These are phyloP conservation scores for Alternaria sp. DNA, from an alignment of 2,329 filamentous ascomycete genomes.

Conservation along the genomic window DNA sequence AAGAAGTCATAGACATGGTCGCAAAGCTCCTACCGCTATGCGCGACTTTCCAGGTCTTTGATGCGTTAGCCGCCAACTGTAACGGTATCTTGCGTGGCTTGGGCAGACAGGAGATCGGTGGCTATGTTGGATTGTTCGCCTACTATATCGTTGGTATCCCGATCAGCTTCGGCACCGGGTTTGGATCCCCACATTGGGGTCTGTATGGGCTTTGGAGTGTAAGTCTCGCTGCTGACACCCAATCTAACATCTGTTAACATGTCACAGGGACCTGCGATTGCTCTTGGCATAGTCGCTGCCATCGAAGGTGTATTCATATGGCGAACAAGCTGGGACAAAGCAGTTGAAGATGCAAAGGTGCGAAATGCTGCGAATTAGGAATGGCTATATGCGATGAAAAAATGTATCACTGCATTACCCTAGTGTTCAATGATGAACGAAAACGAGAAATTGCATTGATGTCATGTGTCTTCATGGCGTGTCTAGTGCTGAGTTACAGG, in stretches of 20 bases:
- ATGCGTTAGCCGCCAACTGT: conserved; percentile 77
- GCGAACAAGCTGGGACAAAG: conserved; percentile 62
- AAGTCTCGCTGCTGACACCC: conserved; percentile 17
- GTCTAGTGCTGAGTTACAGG: background rate
- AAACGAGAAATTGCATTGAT: background rate
- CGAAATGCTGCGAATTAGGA: conserved; percentile 54
- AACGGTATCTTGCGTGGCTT: conserved; percentile 87
- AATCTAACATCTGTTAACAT: conserved; percentile 7
- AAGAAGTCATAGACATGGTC: conserved; percentile 70
- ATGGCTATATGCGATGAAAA: background rate
- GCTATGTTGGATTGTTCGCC: conserved; percentile 82
- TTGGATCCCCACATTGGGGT: conserved; percentile 76
- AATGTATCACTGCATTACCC: background rate
- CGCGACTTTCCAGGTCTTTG: conserved; percentile 88
- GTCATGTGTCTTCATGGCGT: background rate
- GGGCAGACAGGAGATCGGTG: conserved; percentile 86
- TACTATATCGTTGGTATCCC: conserved; percentile 90
- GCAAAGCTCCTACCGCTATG: conserved; percentile 76
- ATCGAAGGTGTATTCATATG: conserved; percentile 65
- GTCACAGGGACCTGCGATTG: conserved; percentile 61
- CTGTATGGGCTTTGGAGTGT: conserved; percentile 78
- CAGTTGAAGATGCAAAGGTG: conserved; percentile 65
- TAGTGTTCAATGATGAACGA: background rate
- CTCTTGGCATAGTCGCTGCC: conserved; percentile 65
- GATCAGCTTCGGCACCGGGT: conserved; percentile 77